Base-by-base conservation (phyloP, 2,329 filamentous ascomycete genomes). In the Elsinoe arachidis region DNA sequence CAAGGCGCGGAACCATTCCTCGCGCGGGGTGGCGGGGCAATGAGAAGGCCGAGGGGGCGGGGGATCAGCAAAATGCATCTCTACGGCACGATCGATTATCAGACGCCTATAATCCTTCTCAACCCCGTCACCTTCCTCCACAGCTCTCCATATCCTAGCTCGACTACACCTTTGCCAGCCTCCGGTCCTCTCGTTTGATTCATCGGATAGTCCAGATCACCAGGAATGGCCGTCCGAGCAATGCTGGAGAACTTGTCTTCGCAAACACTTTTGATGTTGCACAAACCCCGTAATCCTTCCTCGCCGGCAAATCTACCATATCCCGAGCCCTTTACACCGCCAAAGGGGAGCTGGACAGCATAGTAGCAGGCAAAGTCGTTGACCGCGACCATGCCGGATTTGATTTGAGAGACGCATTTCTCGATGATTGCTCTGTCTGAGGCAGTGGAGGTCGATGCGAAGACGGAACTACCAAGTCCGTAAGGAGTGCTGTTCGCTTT, bases 321-420 rank as follows among this genome's bases (percentile, higher is more conserved):
- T 0, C 76, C 93, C 21, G 88, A 95, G 1, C 90, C 92, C 58
- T 82, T 84, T n/a, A 88, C 84, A 56, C 91, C 93, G 37, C 93
- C 93, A 72, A 99, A 99, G 0, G 93, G 93, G 38, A 99, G 75
- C 72, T 96, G 90, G 6, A 95, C 91, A 55, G 92, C 90, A 69
- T 99, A 99, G 71, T 85, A 96, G 26, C 84, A 86, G 17, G 86
- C 93, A 67, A 99, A 99, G 74, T 99, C 93, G 70, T 99, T 99
- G 64, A 99, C 82, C 21, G 90, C 84, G 0, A 97, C 88, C 87
- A 96, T 96, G 44, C 93, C 93, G 0, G 87, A 84, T 61, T 86
- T 82, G 54, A 96, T 78, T 21, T 83, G 81, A 17, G 73, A 73
- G 1, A 92, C 83, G 26, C 95, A 82, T 14, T 75, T 75, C 14